Evolutionary conservation across 208 protist genomes (phyloP), one percentile per base, ranked within the genome.

Genomic region (Naegleria gruberi): DNA sequence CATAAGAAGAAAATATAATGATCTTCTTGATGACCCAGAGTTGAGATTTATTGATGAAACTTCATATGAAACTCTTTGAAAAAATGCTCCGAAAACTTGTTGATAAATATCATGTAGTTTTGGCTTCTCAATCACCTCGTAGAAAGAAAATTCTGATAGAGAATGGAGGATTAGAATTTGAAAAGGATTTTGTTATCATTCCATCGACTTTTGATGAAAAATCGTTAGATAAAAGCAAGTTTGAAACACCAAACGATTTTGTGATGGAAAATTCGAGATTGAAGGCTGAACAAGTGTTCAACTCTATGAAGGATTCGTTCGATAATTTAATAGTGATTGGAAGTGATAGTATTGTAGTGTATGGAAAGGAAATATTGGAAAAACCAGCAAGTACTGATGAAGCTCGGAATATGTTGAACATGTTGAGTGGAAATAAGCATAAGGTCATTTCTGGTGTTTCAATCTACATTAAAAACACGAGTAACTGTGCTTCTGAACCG

Each of bases 371-470:
- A 46, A 87, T 91, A 47, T 74, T 91, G 30, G 87, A 91, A 42
- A 91, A 91, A 34, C 90, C 90, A 42, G 42, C 8, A 19, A 34
- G 23, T 55, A 46, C 34, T 23, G 23, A 45, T 17, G 86, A 91
- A 34, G 86, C 82, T 10, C 4, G 7, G 10, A 17, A 40, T 4
- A 91, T 91, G 86, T 46, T 91, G 8, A 30, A 55, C 15, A 40
- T 45, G n/a, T 83, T 91, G 23, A 81, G 41, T 89, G 90, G 90
- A 23, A 82, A 65, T 44, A 23, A 40, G 34, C 90, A 91, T 82
- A n/a, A n/a, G 17, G 90, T 91, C 0, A 23, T 34, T 23, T 90
- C 90, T 34, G 90, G 57, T 34, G 86, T 91, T 45, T 47, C 46
- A 10, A 87, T 91, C 8, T 42, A 82, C 17, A 57, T 44, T 44